phyloP scores from a whole-genome alignment of 257 asterid genomes.

The Asclepias syriaca region DNA sequence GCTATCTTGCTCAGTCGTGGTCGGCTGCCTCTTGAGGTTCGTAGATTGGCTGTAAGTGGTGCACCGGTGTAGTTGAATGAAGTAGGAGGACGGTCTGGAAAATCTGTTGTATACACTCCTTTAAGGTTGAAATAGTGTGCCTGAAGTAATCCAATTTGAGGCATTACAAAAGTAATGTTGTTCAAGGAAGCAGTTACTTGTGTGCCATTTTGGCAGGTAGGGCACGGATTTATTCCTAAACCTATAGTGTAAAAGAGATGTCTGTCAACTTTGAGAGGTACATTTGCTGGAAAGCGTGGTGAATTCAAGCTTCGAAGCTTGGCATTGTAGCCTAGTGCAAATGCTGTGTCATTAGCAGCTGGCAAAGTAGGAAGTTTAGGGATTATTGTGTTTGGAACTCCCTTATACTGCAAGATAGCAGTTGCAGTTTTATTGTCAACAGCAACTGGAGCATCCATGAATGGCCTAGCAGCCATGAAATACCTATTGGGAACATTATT shows the following conservation, averaged over 20 bases:
- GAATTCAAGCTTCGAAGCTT: constrained; percentile 45
- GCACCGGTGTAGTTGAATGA: constrained; percentile 51
- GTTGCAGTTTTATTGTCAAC: constrained; percentile 57
- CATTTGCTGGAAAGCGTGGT: constrained; percentile 37
- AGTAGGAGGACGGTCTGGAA: constrained; percentile 47
- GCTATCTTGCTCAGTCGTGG: constrained; percentile 17
- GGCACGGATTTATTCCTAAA: constrained; percentile 44
- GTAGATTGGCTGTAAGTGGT: constrained; percentile 15
- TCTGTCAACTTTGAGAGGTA: constrained; percentile 45
- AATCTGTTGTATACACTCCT: constrained; percentile 39
- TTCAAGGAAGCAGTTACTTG: constrained; percentile 42
- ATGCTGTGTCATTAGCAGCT: constrained; percentile 30
- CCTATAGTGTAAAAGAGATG: constrained; percentile 55
- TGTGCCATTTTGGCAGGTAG: constrained; percentile 41
- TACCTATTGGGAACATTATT: constrained; percentile 37
- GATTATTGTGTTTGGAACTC: constrained; percentile 22
- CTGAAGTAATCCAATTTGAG: constrained; percentile 36
- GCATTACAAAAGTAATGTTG: constrained; percentile 59
- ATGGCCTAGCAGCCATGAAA: constrained; percentile 51
- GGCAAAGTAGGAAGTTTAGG: constrained; percentile 43
- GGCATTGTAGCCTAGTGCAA: constrained; percentile 32
- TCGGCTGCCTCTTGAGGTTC: constrained; percentile 2
- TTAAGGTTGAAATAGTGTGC: constrained; percentile 37
- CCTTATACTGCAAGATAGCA: constrained; percentile 44
- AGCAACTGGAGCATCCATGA: constrained; percentile 46